Percentiles rank a stretch among this genome's conserved stretches.
These are phyloP conservation scores for Cymbopogon flexuosus DNA, from an alignment of 202 grass and related monocot species.

Conservation along the genomic window DNA sequence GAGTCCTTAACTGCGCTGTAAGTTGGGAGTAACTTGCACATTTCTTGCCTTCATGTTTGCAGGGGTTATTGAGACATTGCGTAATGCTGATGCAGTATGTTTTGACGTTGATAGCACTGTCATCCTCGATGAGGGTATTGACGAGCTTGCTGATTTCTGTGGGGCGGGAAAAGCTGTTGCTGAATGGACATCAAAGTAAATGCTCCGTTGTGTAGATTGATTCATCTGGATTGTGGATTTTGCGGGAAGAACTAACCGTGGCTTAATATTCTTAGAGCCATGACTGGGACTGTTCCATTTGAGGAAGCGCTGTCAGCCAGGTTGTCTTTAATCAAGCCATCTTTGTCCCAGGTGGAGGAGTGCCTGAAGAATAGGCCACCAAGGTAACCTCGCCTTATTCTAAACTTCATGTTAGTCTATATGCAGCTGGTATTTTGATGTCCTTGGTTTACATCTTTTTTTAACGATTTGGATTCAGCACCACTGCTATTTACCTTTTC, in stretches of 20 bases:
- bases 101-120: conserved; percentile 95
- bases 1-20: not conserved
- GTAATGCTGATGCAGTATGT: conserved; percentile 60
- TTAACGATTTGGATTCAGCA: not conserved
- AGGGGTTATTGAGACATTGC: conserved; percentile 58
- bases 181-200: conserved; percentile 75
- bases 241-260: not conserved
- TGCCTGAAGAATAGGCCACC: conserved; percentile 72
- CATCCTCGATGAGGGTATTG: conserved; percentile 88
- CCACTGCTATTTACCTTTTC: not conserved
- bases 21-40: not conserved
- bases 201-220: not conserved
- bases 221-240: not conserved
- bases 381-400: conserved; percentile 32
- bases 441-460: not conserved
- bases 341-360: conserved; percentile 53
- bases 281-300: conserved; percentile 87
- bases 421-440: not conserved
- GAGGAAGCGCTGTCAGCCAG: conserved; percentile 71
- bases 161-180: conserved; percentile 82
- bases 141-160: conserved; percentile 89
- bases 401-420: not conserved
- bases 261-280: conserved; percentile 52
- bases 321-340: conserved; percentile 80
- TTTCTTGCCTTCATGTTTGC: not conserved